phyloP scores from a whole-genome alignment of 306 rosid genomes.

The Mucuna pruriens region DNA sequence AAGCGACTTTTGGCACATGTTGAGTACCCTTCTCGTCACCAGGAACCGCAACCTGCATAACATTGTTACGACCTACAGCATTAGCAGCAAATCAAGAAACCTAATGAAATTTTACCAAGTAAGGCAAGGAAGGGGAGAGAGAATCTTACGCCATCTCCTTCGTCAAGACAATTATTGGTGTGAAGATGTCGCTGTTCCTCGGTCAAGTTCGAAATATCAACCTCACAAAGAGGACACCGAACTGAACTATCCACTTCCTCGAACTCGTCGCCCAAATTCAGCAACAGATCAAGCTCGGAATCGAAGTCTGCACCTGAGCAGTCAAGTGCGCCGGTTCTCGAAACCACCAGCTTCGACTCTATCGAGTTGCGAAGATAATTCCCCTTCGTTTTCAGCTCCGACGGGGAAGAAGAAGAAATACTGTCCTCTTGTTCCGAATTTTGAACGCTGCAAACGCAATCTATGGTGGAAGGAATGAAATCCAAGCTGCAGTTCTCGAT shows the following conservation, averaged over 20 bases:
- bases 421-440: not conserved
- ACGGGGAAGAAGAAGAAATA: not conserved
- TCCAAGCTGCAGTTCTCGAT: constrained; percentile 55
- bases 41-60: constrained; percentile 50
- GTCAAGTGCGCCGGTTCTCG: constrained; percentile 29
- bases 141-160: constrained; percentile 53
- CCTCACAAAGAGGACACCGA: constrained; percentile 74
- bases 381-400: constrained; percentile 42
- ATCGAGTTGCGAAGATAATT: constrained; percentile 64
- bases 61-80: not conserved
- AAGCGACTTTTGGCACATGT: constrained; percentile 40
- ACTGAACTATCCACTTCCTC: constrained; percentile 46
- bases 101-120: not conserved
- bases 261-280: constrained; percentile 49
- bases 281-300: constrained; percentile 63
- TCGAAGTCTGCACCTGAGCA: constrained; percentile 24
- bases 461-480: constrained; percentile 62
- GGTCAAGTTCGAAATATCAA: constrained; percentile 70
- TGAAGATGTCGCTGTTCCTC: constrained; percentile 68
- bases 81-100: not conserved
- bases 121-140: not conserved
- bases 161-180: constrained; percentile 77
- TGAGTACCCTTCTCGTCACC: constrained; percentile 44
- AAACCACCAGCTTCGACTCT: constrained; percentile 63
- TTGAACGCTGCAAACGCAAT: not conserved